Conservation (phyloP, 768 basidiomycete genomes). For the Nidularia pulvinata region DNA sequence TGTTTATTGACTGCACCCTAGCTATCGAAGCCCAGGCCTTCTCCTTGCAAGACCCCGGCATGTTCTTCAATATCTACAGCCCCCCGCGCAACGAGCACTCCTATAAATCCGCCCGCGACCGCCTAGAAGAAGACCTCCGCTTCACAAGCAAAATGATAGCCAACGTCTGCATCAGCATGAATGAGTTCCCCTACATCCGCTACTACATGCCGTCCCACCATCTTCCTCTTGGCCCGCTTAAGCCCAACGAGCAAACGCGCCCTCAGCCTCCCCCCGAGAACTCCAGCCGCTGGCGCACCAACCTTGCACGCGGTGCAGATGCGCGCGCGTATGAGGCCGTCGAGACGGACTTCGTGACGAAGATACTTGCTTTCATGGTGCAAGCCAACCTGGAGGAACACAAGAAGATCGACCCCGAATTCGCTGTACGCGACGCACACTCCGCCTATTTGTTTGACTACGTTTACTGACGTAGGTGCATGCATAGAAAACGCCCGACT, state of each 20-base stretch:
- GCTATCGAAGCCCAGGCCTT: constrained; percentile 89
- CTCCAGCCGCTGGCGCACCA: constrained; percentile 77
- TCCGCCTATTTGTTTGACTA: constrained; percentile 2
- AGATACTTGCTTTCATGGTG: constrained; percentile 83
- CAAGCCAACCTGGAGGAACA: constrained; percentile 86
- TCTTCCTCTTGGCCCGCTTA: constrained; percentile 82
- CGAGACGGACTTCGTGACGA: constrained; percentile 77
- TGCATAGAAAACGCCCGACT: constrained; percentile 54
- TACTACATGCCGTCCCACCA: constrained; percentile 90
- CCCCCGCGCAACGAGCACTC: constrained; percentile 76
- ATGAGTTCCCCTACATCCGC: constrained; percentile 91
- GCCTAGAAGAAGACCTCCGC: constrained; percentile 86
- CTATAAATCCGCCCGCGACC: constrained; percentile 63
- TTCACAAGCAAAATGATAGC: no score
- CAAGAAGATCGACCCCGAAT: constrained; percentile 83
- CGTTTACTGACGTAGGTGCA: no score
- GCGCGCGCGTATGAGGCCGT: constrained; percentile 69
- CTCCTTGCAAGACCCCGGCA: constrained; percentile 70
- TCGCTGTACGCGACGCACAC: constrained; percentile 62
- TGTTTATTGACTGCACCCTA: constrained; percentile 21
- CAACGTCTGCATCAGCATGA: constrained; percentile 86
- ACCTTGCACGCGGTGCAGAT: constrained; percentile 72
- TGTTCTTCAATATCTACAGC: constrained; percentile 90
- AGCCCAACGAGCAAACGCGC: constrained; percentile 62
- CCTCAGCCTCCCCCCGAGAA: constrained; percentile 65